These are phyloP conservation scores for Endothia cerciana DNA, from an alignment of 2,329 filamentous ascomycete genomes.

Conservation along the genomic window DNA sequence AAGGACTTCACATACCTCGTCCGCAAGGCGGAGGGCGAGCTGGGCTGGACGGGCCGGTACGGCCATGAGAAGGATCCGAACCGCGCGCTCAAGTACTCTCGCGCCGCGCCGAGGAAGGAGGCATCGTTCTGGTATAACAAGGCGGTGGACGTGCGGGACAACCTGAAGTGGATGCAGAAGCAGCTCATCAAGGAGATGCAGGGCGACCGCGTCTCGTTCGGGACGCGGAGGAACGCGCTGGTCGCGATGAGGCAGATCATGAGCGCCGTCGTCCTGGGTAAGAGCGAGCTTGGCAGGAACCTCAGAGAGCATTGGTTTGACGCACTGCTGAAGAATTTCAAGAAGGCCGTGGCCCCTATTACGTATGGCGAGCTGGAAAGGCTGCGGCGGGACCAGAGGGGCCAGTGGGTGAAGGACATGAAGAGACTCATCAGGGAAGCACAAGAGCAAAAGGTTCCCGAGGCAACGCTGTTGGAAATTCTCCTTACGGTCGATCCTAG, in stretches of 20 bases:
- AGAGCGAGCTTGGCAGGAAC: conserved; percentile 6
- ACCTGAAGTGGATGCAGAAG: conserved; percentile 18
- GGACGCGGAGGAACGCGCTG: conserved; percentile 19
- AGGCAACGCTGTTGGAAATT: background rate
- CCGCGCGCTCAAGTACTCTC: conserved; percentile 3
- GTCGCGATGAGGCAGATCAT: conserved; percentile 16
- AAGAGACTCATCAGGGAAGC: background rate
- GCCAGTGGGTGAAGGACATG: background rate
- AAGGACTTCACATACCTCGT: conserved; percentile 22
- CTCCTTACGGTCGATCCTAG: background rate
- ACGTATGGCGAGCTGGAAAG: background rate
- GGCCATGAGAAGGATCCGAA: conserved; percentile 3
- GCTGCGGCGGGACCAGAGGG: conserved; percentile 4
- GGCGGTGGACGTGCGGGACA: conserved; percentile 9
- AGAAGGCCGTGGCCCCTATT: background rate
- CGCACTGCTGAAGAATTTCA: background rate
- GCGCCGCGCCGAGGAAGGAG: conserved; percentile 5
- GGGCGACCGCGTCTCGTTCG: background rate
- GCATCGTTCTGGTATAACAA: conserved; percentile 6
- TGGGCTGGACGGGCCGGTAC: conserved; percentile 12
- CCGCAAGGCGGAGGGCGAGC: conserved; percentile 14
- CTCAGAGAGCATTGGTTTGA: conserved; percentile 12
- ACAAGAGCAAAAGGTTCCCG: background rate
- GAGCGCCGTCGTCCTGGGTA: conserved; percentile 2
- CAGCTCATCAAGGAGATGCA: conserved; percentile 16